These are phyloP conservation scores for Annulohypoxylon truncatum DNA, from an alignment of 2,329 filamentous ascomycete genomes.

Conservation along the genomic window DNA sequence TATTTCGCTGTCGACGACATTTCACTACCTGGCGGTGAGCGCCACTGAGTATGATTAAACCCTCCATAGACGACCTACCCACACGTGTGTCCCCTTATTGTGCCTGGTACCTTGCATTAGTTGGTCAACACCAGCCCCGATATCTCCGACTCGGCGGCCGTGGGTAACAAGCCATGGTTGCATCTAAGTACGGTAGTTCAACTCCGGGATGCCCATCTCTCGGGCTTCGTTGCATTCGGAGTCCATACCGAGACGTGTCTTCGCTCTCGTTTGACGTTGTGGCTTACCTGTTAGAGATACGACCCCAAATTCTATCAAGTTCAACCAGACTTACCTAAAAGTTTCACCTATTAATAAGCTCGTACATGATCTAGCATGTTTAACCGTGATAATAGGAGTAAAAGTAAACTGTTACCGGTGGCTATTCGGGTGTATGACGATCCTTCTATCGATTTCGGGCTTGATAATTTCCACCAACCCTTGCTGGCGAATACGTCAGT, in stretches of 20 bases:
- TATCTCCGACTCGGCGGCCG: slow-evolving; percentile 39
- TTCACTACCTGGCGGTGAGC: slow-evolving; percentile 31
- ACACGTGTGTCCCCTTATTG: slow-evolving; percentile 30
- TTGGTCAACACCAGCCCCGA: slow-evolving; percentile 34
- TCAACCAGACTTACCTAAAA: slow-evolving; percentile 11
- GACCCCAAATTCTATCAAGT: slow-evolving; percentile 8
- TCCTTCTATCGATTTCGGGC: slow-evolving; percentile 31
- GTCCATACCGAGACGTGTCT: slow-evolving; percentile 9
- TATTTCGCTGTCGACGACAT: background rate
- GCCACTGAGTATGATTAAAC: background rate
- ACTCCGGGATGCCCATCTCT: slow-evolving; percentile 15
- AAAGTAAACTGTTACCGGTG: slow-evolving; percentile 31
- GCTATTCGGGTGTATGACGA: slow-evolving; percentile 42
- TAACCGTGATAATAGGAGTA: slow-evolving; percentile 34
- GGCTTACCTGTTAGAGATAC: slow-evolving; percentile 6
- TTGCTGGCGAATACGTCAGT: slow-evolving; percentile 31
- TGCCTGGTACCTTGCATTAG: slow-evolving; percentile 46
- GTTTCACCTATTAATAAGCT: slow-evolving; percentile 9
- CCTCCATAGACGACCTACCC: slow-evolving; percentile 14
- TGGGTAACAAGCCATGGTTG: slow-evolving; percentile 27
- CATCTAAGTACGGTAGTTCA: slow-evolving; percentile 33
- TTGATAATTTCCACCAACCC: slow-evolving; percentile 39
- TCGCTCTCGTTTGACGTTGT: slow-evolving; percentile 5
- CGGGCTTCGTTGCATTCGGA: slow-evolving; percentile 23
- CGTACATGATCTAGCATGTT: slow-evolving; percentile 23